A percentile compares a stretch with the other conserved stretches of the same genome.
Conservation (phyloP, 176 grass and related monocot genomes). For the Avena atlantica region DNA sequence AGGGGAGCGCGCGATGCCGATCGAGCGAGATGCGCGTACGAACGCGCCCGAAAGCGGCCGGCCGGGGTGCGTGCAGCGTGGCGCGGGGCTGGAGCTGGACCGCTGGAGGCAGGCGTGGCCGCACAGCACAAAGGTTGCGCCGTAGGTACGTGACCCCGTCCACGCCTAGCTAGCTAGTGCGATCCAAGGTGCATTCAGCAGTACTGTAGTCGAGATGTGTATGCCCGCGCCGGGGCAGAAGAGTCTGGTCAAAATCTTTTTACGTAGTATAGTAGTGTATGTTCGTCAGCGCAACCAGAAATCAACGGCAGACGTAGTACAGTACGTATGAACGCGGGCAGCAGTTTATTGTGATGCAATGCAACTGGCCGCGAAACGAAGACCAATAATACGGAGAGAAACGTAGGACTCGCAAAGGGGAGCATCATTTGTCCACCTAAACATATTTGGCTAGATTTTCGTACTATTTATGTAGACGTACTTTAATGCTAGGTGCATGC, state of each 20-base stretch:
- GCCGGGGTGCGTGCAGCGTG: background rate
- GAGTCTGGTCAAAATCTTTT: background rate
- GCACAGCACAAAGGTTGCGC: background rate
- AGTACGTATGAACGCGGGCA: background rate
- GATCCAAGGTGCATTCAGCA: background rate
- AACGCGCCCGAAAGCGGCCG: slow-evolving; percentile 9
- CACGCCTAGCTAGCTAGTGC: background rate
- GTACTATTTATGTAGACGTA: too few relatives aligned
- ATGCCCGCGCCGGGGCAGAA: background rate
- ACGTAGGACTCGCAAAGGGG: background rate
- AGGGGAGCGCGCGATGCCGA: background rate
- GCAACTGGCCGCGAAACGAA: background rate
- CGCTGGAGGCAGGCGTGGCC: background rate
- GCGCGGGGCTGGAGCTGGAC: background rate
- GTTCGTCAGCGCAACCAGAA: background rate
- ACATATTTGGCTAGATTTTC: too few relatives aligned
- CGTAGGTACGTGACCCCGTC: background rate
- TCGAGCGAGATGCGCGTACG: background rate
- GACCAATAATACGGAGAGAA: background rate
- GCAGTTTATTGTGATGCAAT: background rate
- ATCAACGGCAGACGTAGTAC: too few relatives aligned
- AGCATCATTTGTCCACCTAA: background rate
- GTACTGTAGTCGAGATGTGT: too few relatives aligned
- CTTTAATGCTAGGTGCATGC: too few relatives aligned
- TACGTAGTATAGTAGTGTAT: background rate